Evolutionary conservation across 2,329 filamentous ascomycete genomes (phyloP), one percentile per base, ranked within the genome.

Genomic region (Fusarium liriodendri): DNA sequence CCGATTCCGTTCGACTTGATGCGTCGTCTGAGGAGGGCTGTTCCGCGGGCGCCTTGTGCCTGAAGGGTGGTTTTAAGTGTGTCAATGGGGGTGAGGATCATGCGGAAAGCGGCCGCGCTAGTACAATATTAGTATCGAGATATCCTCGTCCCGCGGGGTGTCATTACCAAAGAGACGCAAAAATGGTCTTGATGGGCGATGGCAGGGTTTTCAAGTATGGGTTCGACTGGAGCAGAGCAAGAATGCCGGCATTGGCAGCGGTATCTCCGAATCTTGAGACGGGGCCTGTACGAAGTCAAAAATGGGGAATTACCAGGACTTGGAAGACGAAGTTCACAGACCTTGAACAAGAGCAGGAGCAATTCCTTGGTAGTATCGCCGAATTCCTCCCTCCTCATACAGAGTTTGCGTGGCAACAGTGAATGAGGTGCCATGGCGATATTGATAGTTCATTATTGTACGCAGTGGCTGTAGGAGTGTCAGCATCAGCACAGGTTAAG

Each of bases 381-480:
- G 69, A 38, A 85, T 62, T 0, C 85, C 85, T 4, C 85, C 84
- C 8, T 85, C 82, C 0, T 78, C 71, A 62, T 86, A 85, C 2
- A 87, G 80, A 0, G 83, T 86, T 18, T 77, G 73, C 1, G 81
- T 83, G 0, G 85, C 84, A 1, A 73, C 60, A 4, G 80, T 81
- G 64, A 87, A 87, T 0, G 83, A 80, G 0, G 81, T 82, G 2
- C 85, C 85, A 42, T 83, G 85, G 3, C 85, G 85, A 62, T 87
- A 87, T 68, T 87, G 85, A 52, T 87, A 87, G 76, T 87, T 87
- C 85, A 87, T 87, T 14, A 87, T 85, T 0, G 85, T 87, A 6
- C 85, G 82, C 5, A 87, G 77, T 5, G 85, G 86, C 85, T 87
- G 10, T 55, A 5, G 2, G 1, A 1, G 0, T 9, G 8, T 71